A percentile compares a stretch with the other conserved stretches of the same genome.
These are phyloP conservation scores for Sanchytrium tribonematis DNA, from an alignment of 371 early-diverging fungal species.

Conservation along the genomic window DNA sequence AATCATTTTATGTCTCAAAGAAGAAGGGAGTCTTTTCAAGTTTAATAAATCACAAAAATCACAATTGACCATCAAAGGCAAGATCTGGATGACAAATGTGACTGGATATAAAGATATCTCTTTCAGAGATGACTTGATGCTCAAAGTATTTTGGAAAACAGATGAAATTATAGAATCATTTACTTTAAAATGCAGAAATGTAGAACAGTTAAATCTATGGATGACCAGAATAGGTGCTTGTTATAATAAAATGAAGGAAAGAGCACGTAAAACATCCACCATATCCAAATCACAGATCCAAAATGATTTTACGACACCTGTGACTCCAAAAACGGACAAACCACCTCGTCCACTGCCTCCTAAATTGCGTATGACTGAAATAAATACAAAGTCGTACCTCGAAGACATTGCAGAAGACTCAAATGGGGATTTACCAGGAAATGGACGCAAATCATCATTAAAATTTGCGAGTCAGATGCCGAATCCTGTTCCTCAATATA, in stretches of 20 bases:
- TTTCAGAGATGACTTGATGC: conserved; percentile 22
- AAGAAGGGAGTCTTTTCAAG: background rate
- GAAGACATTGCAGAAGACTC: background rate
- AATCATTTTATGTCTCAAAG: background rate
- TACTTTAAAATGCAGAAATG: conserved; percentile 47
- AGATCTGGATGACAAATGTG: conserved; percentile 42
- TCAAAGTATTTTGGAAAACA: conserved; percentile 40
- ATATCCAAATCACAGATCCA: background rate
- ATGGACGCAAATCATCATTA: background rate
- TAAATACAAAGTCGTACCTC: background rate
- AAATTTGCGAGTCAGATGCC: background rate
- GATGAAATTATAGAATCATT: conserved; percentile 39
- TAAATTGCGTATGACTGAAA: background rate
- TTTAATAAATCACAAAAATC: conserved; percentile 5
- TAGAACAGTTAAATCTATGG: conserved; percentile 71
- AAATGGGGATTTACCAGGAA: background rate
- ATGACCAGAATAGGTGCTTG: conserved; percentile 22
- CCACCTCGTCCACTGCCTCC: background rate
- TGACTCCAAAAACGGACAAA: background rate
- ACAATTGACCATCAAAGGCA: conserved; percentile 45
- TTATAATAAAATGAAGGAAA: background rate
- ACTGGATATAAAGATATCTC: conserved; percentile 40
- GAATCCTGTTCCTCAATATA: background rate
- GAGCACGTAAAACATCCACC: background rate
- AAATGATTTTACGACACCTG: too few species aligned